phyloP scores from a whole-genome alignment of 78 protist genomes.

The Paratrimastix pyriformis region DNA sequence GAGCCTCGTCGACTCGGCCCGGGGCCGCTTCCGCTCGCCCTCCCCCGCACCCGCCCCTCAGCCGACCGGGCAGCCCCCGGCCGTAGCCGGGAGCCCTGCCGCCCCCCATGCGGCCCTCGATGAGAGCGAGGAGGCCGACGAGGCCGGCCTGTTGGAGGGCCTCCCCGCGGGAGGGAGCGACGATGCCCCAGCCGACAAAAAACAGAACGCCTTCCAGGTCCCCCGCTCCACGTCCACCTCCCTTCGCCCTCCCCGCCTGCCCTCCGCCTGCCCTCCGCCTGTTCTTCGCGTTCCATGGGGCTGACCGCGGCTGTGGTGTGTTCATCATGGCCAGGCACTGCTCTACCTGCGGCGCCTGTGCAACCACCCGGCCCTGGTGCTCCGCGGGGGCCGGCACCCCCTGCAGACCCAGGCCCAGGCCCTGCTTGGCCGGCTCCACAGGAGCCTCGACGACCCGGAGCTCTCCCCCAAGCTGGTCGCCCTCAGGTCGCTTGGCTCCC shows the following conservation, averaged over 20 bases:
- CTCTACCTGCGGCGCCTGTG: constrained; percentile 67
- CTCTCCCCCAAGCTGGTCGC: constrained; percentile 69
- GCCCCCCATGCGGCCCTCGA: background rate
- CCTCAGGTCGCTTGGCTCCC: constrained; percentile 23
- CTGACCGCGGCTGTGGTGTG: background rate
- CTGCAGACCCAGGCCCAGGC: background rate
- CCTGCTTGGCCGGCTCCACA: background rate
- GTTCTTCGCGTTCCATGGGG: background rate
- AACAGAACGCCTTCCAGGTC: background rate
- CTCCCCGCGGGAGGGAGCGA: background rate
- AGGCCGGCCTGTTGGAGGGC: too few relatives aligned
- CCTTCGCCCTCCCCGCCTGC: background rate
- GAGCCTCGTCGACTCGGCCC: background rate
- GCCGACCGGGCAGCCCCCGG: background rate
- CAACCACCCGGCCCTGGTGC: constrained; percentile 78
- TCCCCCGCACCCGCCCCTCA: background rate
- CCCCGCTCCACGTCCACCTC: background rate
- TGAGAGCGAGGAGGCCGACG: background rate
- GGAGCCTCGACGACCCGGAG: constrained; percentile 22
- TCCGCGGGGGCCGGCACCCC: background rate
- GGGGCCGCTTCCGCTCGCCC: background rate
- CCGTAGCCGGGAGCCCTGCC: background rate
- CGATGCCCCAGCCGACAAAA: background rate
- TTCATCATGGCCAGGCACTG: constrained; percentile 47
- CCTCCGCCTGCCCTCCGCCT: background rate